These are phyloP conservation scores for Sarocladium kiliense DNA, from an alignment of 2,329 filamentous ascomycete species.

Conservation along the genomic window DNA sequence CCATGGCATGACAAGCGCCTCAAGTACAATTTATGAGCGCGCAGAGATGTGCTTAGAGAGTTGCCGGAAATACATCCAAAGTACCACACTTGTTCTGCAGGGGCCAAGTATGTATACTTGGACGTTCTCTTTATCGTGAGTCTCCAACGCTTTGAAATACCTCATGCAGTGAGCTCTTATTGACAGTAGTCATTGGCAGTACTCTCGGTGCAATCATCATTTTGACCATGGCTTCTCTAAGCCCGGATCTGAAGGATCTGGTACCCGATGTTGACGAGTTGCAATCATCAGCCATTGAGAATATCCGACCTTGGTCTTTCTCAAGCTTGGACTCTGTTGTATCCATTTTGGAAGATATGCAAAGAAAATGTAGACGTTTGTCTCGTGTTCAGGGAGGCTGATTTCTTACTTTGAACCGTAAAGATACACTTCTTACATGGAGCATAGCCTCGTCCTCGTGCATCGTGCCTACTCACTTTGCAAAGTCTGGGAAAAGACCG, in stretches of 20 bases:
- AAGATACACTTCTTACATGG: no score
- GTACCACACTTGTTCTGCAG: slow-evolving; percentile 20
- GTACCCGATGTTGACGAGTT: slow-evolving; percentile 25
- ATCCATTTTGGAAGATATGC: slow-evolving; percentile 23
- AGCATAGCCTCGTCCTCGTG: no score
- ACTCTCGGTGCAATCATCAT: slow-evolving; percentile 26
- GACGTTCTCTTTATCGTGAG: slow-evolving; percentile 28
- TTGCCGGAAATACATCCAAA: slow-evolving; percentile 24
- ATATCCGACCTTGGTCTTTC: slow-evolving; percentile 21
- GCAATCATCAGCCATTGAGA: slow-evolving; percentile 20
- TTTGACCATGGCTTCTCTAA: slow-evolving; percentile 25
- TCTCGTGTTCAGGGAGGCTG: slow-evolving; percentile 13
- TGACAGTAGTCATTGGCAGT: slow-evolving; percentile 12
- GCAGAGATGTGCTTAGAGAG: slow-evolving; percentile 25
- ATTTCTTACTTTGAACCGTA: no score
- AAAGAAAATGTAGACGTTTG: slow-evolving; percentile 19
- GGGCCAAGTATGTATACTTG: slow-evolving; percentile 27
- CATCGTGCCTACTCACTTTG: no score
- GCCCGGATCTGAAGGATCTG: slow-evolving; percentile 18
- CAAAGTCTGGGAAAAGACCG: no score
- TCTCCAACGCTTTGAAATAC: background rate
- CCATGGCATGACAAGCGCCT: slow-evolving; percentile 12
- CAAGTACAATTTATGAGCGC: slow-evolving; percentile 21
- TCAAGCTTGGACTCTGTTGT: slow-evolving; percentile 22
- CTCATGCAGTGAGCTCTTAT: background rate